Conservation (phyloP, 345 rosid species). For the Lumnitzera littorea region DNA sequence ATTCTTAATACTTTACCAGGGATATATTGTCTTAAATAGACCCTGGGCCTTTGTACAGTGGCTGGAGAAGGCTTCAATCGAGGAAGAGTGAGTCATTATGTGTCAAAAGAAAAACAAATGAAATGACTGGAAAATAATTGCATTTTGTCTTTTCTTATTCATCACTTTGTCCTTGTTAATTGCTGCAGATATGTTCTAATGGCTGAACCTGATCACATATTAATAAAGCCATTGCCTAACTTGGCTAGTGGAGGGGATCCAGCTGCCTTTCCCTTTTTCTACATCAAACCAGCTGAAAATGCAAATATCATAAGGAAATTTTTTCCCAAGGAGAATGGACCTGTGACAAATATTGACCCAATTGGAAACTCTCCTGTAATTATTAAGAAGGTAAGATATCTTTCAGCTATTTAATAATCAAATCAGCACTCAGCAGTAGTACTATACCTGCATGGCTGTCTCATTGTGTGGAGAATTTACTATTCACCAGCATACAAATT, state of each 20-base stretch:
- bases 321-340: conserved; percentile 66
- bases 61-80: conserved; percentile 63
- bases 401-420: no score
- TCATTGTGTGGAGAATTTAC: no score
- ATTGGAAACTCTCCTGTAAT: conserved; percentile 90
- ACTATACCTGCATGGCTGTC: no score
- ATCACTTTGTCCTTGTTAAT: not conserved
- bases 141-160: not conserved
- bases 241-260: conserved; percentile 60
- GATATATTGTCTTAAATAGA: conserved; percentile 68
- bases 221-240: conserved; percentile 77
- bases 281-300: conserved; percentile 58
- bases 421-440: no score
- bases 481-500: no score
- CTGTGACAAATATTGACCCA: conserved; percentile 68
- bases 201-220: conserved; percentile 96
- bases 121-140: no score
- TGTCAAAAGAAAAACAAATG: not conserved
- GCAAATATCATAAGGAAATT: conserved; percentile 55
- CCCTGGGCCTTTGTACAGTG: conserved; percentile 89
- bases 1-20: conserved; percentile 23
- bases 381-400: conserved; percentile 52
- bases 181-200: conserved; percentile 69
- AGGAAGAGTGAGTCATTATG: conserved; percentile 44
- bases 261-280: conserved; percentile 88